Base-by-base conservation (phyloP, 306 rosid species). In the Fragaria nilgerrensis region DNA sequence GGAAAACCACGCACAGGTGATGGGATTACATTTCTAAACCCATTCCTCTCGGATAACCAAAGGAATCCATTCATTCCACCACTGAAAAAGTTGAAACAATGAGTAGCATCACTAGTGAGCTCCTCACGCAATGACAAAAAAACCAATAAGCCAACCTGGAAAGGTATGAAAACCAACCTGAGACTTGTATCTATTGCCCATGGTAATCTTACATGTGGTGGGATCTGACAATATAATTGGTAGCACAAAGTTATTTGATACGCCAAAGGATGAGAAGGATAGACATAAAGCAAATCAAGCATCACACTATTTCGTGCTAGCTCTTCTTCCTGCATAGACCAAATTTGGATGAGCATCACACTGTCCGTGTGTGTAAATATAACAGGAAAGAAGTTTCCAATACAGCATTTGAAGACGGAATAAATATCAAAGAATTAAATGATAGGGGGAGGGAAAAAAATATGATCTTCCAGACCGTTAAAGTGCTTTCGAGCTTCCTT, bases 61-160 rank as follows among this genome's bases (percentile, higher is more conserved):
- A 92, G 78, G 82, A 11, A 89, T 78, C 98, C 98, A 84, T 92
- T 92, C 97, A 95, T 95, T 72, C 98, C 97, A 73, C 86, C 92
- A 41, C 98, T 95, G 91, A 73, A 77, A 77, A 83, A 65, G 73
- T 45, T 39, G 9, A 67, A 52, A 66, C 17, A 76, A 50, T 37
- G 39, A 52, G 64, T 47, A 5, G 5, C 36, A 55, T 71, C 20
- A 61, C 45, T 10, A 45, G 56, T 47, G 61, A 75, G 58, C 64
- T 44, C 2, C 2, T n/a, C n/a, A n/a, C 20, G 0, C 32, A 43
- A 17, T 43, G 55, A 27, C 58, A 44, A 75, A 56, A 14, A 58
- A 7, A 74, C 16, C 17, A 37, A 62, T 0, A 32, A 27, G 70
- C 45, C 47, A 50, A 29, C 19, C 44, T 41, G 9, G 17, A 75